A percentile compares a stretch with the other conserved stretches of the same genome.
phyloP scores from a whole-genome alignment of 768 basidiomycete species.

The Mycena leptocephala region DNA sequence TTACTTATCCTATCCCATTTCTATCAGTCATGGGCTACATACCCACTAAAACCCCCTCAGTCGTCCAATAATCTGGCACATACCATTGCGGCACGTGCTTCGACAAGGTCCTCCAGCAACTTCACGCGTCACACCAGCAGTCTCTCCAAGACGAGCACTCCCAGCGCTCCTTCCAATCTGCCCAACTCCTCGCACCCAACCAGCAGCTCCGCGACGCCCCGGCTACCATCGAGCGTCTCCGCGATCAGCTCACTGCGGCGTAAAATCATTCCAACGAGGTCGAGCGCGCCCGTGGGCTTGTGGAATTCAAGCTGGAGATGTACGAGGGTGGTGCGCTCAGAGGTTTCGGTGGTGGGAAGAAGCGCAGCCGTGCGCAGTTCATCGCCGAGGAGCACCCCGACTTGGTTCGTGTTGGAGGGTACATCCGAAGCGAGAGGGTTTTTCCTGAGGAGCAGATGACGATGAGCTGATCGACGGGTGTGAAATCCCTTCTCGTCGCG shows the following conservation, averaged over 20 bases:
- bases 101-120: too few relatives aligned
- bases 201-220: slow-evolving; percentile 21
- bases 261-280: too few relatives aligned
- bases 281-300: slow-evolving; percentile 28
- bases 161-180: slow-evolving; percentile 12
- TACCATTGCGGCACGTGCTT: too few relatives aligned
- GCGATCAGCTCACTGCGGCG: neutral
- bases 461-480: too few relatives aligned
- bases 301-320: slow-evolving; percentile 30
- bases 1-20: too few relatives aligned
- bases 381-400: neutral
- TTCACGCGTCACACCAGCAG: too few relatives aligned
- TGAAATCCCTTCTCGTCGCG: too few relatives aligned
- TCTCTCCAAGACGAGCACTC: slow-evolving; percentile 1
- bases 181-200: neutral
- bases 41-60: too few relatives aligned
- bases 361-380: neutral
- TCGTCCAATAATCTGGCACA: too few relatives aligned
- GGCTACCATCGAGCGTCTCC: slow-evolving; percentile 12
- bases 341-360: neutral
- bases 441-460: too few relatives aligned
- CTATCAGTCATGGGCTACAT: too few relatives aligned
- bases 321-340: neutral
- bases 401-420: neutral
- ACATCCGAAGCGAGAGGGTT: slow-evolving; percentile 16